Conservation (phyloP, 2,329 filamentous ascomycete genomes). For the Bretziella fagacearum region DNA sequence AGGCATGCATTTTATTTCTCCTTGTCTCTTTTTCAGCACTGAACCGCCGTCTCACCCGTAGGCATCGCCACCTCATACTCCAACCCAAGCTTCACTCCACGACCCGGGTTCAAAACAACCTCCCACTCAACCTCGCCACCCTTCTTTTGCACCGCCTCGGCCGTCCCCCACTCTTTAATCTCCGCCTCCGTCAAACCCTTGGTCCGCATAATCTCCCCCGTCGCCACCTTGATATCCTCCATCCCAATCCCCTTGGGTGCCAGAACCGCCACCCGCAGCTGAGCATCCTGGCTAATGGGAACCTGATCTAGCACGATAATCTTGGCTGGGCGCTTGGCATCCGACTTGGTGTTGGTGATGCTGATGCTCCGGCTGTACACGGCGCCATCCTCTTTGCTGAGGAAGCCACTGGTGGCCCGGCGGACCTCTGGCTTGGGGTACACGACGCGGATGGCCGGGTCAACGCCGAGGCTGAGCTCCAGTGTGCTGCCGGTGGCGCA, state of each 20-base stretch:
- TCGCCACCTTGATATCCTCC: slow-evolving; percentile 24
- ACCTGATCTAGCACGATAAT: slow-evolving; percentile 42
- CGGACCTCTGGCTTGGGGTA: slow-evolving; percentile 41
- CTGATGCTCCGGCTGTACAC: slow-evolving; percentile 33
- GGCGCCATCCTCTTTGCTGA: slow-evolving; percentile 35
- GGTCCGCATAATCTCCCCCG: slow-evolving; percentile 21
- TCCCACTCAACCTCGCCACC: slow-evolving; percentile 42
- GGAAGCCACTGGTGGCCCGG: slow-evolving; percentile 33
- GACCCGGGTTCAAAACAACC: slow-evolving; percentile 39
- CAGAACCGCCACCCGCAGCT: slow-evolving; percentile 33
- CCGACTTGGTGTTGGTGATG: slow-evolving; percentile 32
- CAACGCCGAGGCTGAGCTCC: slow-evolving; percentile 39
- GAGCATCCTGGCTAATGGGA: slow-evolving; percentile 44
- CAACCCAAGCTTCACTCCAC: slow-evolving; percentile 37
- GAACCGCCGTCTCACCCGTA: slow-evolving; percentile 27
- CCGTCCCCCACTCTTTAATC: slow-evolving; percentile 35
- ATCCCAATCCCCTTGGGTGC: slow-evolving; percentile 30
- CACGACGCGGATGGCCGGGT: slow-evolving; percentile 36
- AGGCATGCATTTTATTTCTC: neutral
- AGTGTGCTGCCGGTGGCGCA: slow-evolving; percentile 39
- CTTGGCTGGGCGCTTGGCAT: slow-evolving; percentile 24
- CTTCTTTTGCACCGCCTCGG: slow-evolving; percentile 36
- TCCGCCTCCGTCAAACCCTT: slow-evolving; percentile 18
- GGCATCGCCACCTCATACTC: slow-evolving; percentile 46
- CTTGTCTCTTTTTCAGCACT: slow-evolving; percentile 12